These are phyloP conservation scores for Microdochium trichocladiopsis DNA, from an alignment of 2,329 filamentous ascomycete genomes.

Conservation along the genomic window DNA sequence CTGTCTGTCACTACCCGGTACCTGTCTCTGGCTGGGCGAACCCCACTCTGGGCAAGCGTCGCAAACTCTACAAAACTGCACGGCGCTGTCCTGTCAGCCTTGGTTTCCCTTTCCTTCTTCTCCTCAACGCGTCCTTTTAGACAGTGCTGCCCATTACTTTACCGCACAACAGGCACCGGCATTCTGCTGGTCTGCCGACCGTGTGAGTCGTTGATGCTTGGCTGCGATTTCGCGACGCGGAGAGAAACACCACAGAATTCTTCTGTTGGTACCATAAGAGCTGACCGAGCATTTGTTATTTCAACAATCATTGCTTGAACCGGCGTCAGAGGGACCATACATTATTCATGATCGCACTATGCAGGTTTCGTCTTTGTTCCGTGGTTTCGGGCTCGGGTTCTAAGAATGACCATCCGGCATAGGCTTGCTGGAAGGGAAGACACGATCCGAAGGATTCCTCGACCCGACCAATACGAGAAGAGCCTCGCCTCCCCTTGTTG, in stretches of 20 bases:
- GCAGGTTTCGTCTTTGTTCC: background rate
- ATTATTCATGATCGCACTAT: conserved; percentile 26
- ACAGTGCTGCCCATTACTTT: conserved; percentile 76
- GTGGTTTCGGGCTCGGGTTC: background rate
- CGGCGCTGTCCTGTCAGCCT: background rate
- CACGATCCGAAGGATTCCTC: too few relatives aligned
- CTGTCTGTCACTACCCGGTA: too few relatives aligned
- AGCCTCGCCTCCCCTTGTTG: too few relatives aligned
- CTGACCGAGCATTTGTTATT: conserved; percentile 54
- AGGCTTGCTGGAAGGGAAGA: too few relatives aligned
- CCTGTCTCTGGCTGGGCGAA: too few relatives aligned
- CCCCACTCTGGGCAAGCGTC: too few relatives aligned
- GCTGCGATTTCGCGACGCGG: conserved; percentile 41
- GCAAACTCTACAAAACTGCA: background rate
- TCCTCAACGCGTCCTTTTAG: conserved; percentile 67
- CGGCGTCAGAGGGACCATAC: conserved; percentile 81
- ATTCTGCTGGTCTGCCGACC: conserved; percentile 58
- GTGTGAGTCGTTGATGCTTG: conserved; percentile 49
- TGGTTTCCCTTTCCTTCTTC: conserved; percentile 20
- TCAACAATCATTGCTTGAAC: conserved; percentile 53
- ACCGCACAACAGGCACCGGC: conserved; percentile 48
- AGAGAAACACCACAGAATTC: conserved; percentile 18
- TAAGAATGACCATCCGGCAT: too few relatives aligned
- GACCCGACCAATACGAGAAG: too few relatives aligned
- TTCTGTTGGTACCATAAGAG: conserved; percentile 59